Conservation (phyloP, 2,329 filamentous ascomycete species). For the Arthrobotrys sphaeroides region DNA sequence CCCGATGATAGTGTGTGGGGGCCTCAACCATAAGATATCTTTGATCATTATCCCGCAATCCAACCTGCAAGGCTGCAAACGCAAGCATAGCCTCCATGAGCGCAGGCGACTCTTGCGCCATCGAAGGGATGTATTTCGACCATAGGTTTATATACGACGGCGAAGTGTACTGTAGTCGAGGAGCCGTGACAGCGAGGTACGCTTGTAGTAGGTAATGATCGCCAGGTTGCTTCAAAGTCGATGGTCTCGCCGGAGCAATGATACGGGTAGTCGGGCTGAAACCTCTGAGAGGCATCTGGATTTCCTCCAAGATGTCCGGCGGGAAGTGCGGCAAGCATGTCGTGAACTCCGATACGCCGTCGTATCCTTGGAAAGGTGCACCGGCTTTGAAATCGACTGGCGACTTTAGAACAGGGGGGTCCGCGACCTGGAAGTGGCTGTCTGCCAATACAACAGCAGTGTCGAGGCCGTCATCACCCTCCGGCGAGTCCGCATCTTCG, state of each 20-base stretch:
- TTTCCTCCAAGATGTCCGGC: constrained; percentile 54
- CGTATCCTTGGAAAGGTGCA: constrained; percentile 20
- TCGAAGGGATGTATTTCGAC: constrained; percentile 57
- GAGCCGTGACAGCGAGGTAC: constrained; percentile 56
- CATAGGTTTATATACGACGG: constrained; percentile 57
- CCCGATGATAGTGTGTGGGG: constrained; percentile 56
- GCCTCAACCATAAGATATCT: constrained; percentile 55
- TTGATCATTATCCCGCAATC: constrained; percentile 54
- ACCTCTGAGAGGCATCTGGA: constrained; percentile 47
- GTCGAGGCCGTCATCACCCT: constrained; percentile 1
- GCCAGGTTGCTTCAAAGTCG: constrained; percentile 53
- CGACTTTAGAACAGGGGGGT: constrained; percentile 42
- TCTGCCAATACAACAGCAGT: constrained; percentile 38
- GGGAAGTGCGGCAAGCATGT: constrained; percentile 55
- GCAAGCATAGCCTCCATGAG: constrained; percentile 58
- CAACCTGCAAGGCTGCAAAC: constrained; percentile 55
- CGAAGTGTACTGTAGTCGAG: constrained; percentile 55
- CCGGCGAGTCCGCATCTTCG: constrained; percentile 30
- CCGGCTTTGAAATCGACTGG: constrained; percentile 47
- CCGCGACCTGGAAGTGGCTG: constrained; percentile 60
- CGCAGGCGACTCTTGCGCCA: constrained; percentile 57
- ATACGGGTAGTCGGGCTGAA: constrained; percentile 55
- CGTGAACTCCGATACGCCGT: constrained; percentile 50
- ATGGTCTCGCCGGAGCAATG: constrained; percentile 54
- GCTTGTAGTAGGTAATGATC: constrained; percentile 56